Evolutionary conservation across 305 asterid species (phyloP).

Genomic region (Solanum hybrid): DNA sequence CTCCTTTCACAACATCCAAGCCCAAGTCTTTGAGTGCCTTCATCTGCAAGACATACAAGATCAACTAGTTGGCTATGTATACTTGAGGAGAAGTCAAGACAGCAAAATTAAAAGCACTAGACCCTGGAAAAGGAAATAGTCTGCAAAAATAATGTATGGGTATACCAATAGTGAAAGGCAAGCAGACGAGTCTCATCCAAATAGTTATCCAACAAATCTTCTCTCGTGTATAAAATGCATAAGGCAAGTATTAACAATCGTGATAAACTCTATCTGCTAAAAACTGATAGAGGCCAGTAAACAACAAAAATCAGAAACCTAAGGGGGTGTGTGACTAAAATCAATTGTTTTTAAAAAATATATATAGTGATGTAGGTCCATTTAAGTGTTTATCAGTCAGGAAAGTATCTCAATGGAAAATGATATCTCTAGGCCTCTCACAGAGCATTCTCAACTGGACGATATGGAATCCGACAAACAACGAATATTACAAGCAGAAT

Average conservation of each 20-base stretch:
- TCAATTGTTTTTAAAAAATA: not conserved
- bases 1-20: conserved; percentile 85
- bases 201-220: not conserved
- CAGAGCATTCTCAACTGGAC: not conserved
- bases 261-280: not conserved
- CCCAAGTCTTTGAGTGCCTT: conserved; percentile 91
- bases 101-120: not conserved
- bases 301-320: not conserved
- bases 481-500: not conserved
- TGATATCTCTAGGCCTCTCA: not conserved
- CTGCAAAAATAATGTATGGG: not conserved
- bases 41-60: conserved; percentile 51
- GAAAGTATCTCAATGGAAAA: not conserved
- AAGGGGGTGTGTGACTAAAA: not conserved
- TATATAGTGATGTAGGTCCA: not conserved
- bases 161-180: not conserved
- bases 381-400: not conserved
- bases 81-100: conserved; percentile 7
- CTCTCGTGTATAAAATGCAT: not conserved
- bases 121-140: not conserved
- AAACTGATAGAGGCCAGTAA: not conserved
- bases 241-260: not conserved
- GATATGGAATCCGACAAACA: not conserved
- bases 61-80: conserved; percentile 6
- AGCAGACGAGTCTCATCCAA: not conserved